Percentiles rank a stretch among this genome's conserved stretches.
Conservation (phyloP, 208 protist genomes). For the Sergeia podlipaevii region DNA sequence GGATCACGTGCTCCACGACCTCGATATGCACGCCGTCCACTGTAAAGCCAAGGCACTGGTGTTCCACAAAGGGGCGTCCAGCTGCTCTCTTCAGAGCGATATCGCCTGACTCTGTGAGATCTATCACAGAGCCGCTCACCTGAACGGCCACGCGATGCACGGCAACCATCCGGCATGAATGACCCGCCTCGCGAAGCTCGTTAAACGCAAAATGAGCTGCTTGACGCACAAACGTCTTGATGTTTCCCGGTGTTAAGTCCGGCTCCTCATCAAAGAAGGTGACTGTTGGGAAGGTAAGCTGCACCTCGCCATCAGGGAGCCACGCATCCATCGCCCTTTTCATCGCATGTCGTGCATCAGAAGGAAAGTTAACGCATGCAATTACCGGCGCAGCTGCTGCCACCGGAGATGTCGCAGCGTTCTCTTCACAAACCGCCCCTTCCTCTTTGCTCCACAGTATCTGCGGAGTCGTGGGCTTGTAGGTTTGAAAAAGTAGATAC, state of each 20-base stretch:
- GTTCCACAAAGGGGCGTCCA: constrained; percentile 30
- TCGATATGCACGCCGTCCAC: constrained; percentile 54
- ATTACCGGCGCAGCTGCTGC: constrained; percentile 11
- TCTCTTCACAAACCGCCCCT: background rate
- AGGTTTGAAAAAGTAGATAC: constrained; percentile 26
- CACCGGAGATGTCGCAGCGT: background rate
- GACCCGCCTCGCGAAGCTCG: constrained; percentile 16
- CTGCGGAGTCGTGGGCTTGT: constrained; percentile 25
- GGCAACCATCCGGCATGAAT: constrained; percentile 3
- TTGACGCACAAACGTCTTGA: constrained; percentile 22
- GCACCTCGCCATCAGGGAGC: constrained; percentile 22
- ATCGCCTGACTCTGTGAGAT: constrained; percentile 34
- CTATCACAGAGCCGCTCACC: constrained; percentile 38
- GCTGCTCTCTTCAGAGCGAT: constrained; percentile 19
- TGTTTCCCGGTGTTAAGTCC: constrained; percentile 18
- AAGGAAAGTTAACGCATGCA: constrained; percentile 57
- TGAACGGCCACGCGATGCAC: constrained; percentile 43
- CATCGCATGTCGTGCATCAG: constrained; percentile 16
- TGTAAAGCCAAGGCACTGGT: constrained; percentile 67
- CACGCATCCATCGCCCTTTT: constrained; percentile 17
- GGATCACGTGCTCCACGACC: constrained; percentile 41
- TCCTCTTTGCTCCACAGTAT: constrained; percentile 20
- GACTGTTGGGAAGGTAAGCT: constrained; percentile 34
- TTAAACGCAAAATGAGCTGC: constrained; percentile 48
- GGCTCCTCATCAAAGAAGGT: constrained; percentile 58